These are phyloP conservation scores for Carex parvula DNA, from an alignment of 176 grass and related monocot genomes.

Conservation along the genomic window DNA sequence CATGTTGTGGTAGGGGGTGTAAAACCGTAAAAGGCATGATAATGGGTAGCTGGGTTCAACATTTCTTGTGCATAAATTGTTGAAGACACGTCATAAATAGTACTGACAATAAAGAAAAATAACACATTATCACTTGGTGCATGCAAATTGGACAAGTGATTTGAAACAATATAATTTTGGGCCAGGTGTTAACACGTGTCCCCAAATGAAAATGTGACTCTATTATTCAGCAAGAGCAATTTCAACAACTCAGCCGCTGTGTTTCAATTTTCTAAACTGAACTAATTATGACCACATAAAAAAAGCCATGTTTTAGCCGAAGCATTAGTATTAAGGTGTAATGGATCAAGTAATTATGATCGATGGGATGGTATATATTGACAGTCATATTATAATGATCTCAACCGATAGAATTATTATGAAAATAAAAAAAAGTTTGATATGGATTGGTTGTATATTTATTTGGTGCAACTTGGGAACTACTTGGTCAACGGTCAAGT, in stretches of 20 bases:
- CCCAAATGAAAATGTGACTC: not conserved
- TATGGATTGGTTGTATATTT: too few species aligned
- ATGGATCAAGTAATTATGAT: not conserved
- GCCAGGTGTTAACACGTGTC: slow-evolving; percentile 6
- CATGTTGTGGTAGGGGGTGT: not conserved
- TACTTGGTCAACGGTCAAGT: not conserved
- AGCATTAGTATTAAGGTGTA: too few species aligned
- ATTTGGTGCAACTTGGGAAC: too few species aligned
- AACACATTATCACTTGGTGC: not conserved
- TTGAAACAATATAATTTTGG: not conserved
- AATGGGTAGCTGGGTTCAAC: not conserved
- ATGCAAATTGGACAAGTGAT: not conserved
- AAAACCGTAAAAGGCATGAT: not conserved
- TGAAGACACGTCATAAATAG: not conserved
- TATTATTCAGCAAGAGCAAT: not conserved
- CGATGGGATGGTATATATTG: not conserved
- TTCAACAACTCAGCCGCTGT: not conserved
- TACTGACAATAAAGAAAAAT: not conserved
- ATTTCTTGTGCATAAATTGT: not conserved
- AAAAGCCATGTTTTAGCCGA: not conserved
- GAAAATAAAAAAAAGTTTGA: not conserved
- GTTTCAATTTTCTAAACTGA: not conserved
- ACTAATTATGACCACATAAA: not conserved
- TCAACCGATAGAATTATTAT: not conserved
- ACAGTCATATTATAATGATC: not conserved